A percentile compares a stretch with the other conserved stretches of the same genome.
These are phyloP conservation scores for Spizellomyces punctatus DNA, from an alignment of 192 early-diverging fungal species.

Conservation along the genomic window DNA sequence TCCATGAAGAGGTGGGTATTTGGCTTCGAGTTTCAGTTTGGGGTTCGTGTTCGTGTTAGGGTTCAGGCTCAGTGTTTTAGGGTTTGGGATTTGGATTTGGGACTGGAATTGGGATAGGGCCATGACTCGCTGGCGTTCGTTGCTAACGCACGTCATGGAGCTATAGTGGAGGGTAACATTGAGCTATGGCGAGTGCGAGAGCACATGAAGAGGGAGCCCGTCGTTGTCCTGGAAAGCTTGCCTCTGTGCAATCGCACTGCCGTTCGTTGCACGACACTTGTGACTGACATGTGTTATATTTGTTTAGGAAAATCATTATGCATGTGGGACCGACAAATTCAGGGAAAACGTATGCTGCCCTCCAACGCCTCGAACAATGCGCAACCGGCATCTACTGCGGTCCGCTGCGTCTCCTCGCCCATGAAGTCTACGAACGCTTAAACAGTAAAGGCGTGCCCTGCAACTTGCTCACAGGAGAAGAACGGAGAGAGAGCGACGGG, in stretches of 20 bases:
- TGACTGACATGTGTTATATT: neutral
- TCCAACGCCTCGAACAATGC: conserved; percentile 68
- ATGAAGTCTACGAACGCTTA: conserved; percentile 90
- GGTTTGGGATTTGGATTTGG: no score
- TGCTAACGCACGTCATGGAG: neutral
- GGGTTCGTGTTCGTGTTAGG: no score
- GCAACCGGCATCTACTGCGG: conserved; percentile 82
- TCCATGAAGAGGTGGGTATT: conserved; percentile 65
- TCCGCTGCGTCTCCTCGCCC: conserved; percentile 87
- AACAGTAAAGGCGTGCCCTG: conserved; percentile 74
- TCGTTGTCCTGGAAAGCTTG: neutral
- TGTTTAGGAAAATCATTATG: conserved; percentile 74
- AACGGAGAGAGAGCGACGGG: conserved; percentile 62
- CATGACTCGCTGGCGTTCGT: no score
- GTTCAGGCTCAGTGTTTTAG: no score
- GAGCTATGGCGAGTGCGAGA: no score
- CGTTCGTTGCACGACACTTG: neutral
- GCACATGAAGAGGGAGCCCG: neutral
- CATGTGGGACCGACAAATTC: conserved; percentile 98
- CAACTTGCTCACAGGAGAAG: conserved; percentile 91
- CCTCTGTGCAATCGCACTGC: no score
- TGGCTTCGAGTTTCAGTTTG: no score
- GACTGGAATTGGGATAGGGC: no score
- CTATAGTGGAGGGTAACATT: no score
- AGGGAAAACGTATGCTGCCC: conserved; percentile 91